Conservation (phyloP, 2,329 filamentous ascomycete species). For the Fusarium napiforme region DNA sequence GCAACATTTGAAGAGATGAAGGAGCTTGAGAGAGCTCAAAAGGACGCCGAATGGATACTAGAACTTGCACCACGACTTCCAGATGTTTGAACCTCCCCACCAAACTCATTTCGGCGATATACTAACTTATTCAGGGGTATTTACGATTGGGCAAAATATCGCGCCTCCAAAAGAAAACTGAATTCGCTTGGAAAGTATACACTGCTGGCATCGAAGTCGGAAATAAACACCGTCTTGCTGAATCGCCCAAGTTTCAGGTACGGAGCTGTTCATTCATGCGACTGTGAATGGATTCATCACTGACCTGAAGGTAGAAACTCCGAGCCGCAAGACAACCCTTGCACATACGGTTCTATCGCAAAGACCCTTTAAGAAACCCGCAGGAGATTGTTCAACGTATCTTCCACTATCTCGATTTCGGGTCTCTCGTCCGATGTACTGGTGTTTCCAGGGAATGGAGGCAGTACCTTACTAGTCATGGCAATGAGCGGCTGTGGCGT, state of each 20-base stretch:
- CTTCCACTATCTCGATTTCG: constrained; percentile 50
- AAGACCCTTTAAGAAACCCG: constrained; percentile 52
- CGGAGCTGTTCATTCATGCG: background rate
- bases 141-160: constrained; percentile 55
- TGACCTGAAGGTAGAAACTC: constrained; percentile 47
- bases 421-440: constrained; percentile 48
- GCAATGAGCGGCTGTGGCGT: constrained; percentile 48
- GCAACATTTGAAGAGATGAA: constrained; percentile 54
- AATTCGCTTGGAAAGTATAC: constrained; percentile 55
- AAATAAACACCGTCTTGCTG: constrained; percentile 41
- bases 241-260: constrained; percentile 51
- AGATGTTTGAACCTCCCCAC: constrained; percentile 47
- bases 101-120: background rate
- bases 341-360: constrained; percentile 47
- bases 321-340: constrained; percentile 50
- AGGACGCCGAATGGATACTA: constrained; percentile 57
- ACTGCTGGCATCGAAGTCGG: constrained; percentile 52
- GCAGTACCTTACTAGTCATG: constrained; percentile 43
- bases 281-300: background rate
- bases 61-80: constrained; percentile 54
- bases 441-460: constrained; percentile 50
- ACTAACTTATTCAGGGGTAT: constrained; percentile 51
- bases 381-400: constrained; percentile 52
- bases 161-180: constrained; percentile 51
- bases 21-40: constrained; percentile 52